phyloP scores from a whole-genome alignment of 345 rosid species.

The Brassica nigra region DNA sequence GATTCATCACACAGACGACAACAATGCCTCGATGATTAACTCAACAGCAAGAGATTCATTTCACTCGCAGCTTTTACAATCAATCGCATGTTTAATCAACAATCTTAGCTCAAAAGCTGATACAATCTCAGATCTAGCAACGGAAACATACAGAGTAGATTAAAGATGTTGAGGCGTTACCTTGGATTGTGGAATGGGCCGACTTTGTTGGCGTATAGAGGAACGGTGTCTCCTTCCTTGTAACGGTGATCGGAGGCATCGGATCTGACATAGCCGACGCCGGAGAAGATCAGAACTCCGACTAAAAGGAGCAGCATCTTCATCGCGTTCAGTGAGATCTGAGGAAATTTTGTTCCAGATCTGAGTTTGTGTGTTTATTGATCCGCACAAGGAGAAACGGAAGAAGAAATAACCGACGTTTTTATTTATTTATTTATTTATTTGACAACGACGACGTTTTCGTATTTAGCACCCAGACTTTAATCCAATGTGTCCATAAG shows the following conservation, averaged over 20 bases:
- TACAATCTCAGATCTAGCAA: conserved; percentile 23
- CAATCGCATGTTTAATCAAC: no score
- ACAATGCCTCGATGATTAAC: no score
- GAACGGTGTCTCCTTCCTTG: conserved; percentile 60
- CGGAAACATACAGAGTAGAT: not conserved
- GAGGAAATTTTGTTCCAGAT: conserved; percentile 9
- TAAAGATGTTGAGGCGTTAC: conserved; percentile 26
- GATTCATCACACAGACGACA: not conserved
- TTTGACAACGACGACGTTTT: conserved; percentile 8
- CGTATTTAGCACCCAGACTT: conserved; percentile 18
- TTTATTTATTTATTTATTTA: no score
- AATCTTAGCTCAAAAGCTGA: not conserved
- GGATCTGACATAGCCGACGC: conserved; percentile 49
- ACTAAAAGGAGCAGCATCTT: conserved; percentile 39
- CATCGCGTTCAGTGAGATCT: not conserved
- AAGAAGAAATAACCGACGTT: not conserved
- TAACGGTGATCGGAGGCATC: conserved; percentile 74
- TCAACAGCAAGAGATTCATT: no score
- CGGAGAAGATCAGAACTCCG: conserved; percentile 43
- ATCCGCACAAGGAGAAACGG: not conserved
- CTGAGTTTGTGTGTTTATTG: conserved; percentile 17
- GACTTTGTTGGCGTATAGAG: conserved; percentile 81
- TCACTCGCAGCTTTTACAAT: no score
- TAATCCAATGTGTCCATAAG: not conserved
- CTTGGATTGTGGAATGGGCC: conserved; percentile 86